Conservation (phyloP, 148 eudicot species). For the Heliosperma pusillum region DNA sequence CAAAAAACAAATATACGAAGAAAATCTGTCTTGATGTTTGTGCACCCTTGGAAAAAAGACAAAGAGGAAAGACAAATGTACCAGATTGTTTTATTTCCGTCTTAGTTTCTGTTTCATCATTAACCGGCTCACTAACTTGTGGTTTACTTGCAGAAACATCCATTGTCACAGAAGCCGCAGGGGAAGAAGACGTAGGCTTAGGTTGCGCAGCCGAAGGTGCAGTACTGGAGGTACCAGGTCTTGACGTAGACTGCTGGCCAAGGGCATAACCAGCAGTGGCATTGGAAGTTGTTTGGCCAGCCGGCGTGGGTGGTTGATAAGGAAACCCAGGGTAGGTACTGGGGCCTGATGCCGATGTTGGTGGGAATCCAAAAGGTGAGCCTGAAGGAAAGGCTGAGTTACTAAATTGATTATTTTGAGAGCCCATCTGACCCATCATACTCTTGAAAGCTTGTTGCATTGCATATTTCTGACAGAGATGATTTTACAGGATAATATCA, state of each 20-base stretch:
- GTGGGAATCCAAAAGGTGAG: constrained; percentile 65
- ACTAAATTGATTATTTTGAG: constrained; percentile 76
- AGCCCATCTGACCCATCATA: constrained; percentile 70
- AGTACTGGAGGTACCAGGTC: constrained; percentile 9
- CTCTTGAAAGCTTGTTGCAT: constrained; percentile 88
- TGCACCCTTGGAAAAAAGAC: not conserved
- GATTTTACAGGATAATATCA: constrained; percentile 1
- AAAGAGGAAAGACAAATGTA: constrained; percentile 21
- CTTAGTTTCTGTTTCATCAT: constrained; percentile 38
- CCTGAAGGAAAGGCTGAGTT: constrained; percentile 61
- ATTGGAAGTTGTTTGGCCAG: constrained; percentile 15
- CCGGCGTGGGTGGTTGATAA: constrained; percentile 31
- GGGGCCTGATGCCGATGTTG: constrained; percentile 43
- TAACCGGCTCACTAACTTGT: constrained; percentile 41
- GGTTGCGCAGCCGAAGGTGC: constrained; percentile 12
- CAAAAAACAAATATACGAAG: too few species aligned
- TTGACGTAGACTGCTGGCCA: not conserved
- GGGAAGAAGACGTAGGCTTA: constrained; percentile 30
- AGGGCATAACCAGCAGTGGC: not conserved
- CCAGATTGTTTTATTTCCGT: constrained; percentile 55
- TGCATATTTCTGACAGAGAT: constrained; percentile 72
- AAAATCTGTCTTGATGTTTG: not conserved
- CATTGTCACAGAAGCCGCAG: constrained; percentile 52
- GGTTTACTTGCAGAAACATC: constrained; percentile 50
- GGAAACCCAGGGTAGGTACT: constrained; percentile 28